Percentiles rank a stretch among this genome's conserved stretches.
Conservation (phyloP, 345 rosid genomes). For the Chamaenerion angustifolium region DNA sequence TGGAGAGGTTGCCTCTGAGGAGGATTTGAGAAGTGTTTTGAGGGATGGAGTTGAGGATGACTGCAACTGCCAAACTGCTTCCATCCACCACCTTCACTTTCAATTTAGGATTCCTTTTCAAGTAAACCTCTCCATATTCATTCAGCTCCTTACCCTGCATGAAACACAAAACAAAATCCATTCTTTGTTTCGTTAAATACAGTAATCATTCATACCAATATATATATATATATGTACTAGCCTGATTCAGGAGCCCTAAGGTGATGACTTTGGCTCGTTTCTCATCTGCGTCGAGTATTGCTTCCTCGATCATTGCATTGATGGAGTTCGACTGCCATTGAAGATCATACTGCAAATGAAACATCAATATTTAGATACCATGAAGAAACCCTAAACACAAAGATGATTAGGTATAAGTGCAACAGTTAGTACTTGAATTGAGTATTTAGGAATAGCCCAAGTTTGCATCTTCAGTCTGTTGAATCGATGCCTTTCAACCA, state of each 20-base stretch:
- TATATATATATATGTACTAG: too few relatives aligned
- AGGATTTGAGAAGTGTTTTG: conserved; percentile 8
- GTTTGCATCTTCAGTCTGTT: conserved; percentile 37
- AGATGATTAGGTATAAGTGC: too few relatives aligned
- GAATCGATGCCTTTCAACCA: conserved; percentile 39
- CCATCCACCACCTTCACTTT: conserved; percentile 14
- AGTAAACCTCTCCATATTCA: conserved; percentile 1
- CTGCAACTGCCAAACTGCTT: conserved; percentile 7
- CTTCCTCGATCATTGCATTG: conserved; percentile 20
- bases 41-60: conserved; percentile 10
- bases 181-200: too few relatives aligned
- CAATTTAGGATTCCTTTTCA: conserved; percentile 1
- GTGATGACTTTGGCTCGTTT: conserved; percentile 23
- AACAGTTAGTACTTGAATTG: conserved; percentile 44
- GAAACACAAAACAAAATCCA: too few relatives aligned
- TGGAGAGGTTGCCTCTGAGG: conserved; percentile 8
- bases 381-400: too few relatives aligned
- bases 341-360: conserved; percentile 8
- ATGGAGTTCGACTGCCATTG: conserved; percentile 14
- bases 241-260: conserved; percentile 36
- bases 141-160: conserved; percentile 11
- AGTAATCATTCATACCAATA: too few relatives aligned
- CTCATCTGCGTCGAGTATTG: conserved; percentile 22
- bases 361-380: neutral
- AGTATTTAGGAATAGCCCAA: conserved; percentile 64